Evolutionary conservation across 2,329 filamentous ascomycete genomes (phyloP).

Genomic region (Nemania sp.): DNA sequence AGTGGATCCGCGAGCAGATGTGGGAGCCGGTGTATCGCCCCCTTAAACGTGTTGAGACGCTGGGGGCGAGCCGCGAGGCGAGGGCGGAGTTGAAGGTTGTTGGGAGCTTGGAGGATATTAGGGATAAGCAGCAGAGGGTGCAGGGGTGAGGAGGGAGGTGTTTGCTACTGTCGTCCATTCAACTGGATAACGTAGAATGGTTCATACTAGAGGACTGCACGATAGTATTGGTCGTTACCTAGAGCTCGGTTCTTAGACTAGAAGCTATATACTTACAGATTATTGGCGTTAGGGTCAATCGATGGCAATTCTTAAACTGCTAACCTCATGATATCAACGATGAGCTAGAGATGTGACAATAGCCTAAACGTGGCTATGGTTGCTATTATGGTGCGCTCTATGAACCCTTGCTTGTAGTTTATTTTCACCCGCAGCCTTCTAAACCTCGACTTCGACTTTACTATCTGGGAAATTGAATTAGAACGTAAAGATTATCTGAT

Average conservation of each 20-base stretch:
- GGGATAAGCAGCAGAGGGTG: slow-evolving; percentile 31
- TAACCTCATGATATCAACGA: background rate
- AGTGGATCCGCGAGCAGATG: slow-evolving; percentile 84
- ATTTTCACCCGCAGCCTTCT: too few relatives aligned
- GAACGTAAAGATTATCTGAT: too few relatives aligned
- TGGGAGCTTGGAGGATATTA: slow-evolving; percentile 52
- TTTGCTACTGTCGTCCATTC: background rate
- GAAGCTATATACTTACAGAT: background rate
- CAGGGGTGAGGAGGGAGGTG: slow-evolving; percentile 11
- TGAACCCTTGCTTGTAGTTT: too few relatives aligned
- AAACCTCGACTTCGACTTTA: too few relatives aligned
- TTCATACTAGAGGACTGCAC: background rate
- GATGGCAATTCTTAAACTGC: background rate
- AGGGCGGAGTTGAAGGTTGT: slow-evolving; percentile 68
- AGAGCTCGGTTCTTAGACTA: background rate
- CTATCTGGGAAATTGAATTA: too few relatives aligned
- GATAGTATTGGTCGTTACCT: background rate
- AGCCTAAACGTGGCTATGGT: background rate
- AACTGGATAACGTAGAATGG: background rate
- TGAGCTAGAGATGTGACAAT: background rate
- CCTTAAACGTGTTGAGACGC: slow-evolving; percentile 66
- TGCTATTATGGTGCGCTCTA: background rate
- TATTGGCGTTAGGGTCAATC: background rate
- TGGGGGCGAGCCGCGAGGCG: slow-evolving; percentile 67
- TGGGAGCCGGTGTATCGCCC: slow-evolving; percentile 79